Base-by-base conservation (phyloP, 805 yeast species). In the Kregervanrija pseudodelftensis region DNA sequence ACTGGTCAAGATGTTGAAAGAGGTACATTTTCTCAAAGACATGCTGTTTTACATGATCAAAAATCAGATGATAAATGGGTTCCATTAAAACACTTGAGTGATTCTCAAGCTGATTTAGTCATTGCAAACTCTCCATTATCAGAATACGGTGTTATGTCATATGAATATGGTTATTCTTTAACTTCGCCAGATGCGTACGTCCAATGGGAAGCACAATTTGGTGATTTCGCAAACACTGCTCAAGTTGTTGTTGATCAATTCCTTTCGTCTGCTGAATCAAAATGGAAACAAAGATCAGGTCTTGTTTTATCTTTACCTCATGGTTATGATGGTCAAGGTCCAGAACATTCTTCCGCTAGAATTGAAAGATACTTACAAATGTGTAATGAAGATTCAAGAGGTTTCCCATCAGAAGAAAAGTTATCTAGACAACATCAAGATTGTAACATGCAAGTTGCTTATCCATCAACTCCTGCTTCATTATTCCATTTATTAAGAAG, bases 1-100 rank as follows among this genome's bases (percentile, higher is more conserved):
- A 86, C 96, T 39, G 99, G 99, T 66, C 98, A 93, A 76, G 99
- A 93, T 79, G 98, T 93, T 54, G 99, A 93, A 78, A 89, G 99
- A 80, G 99, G 99, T 76, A 93, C 99, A 36, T 91, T 93, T 79
- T 93, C 99, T 44, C 99, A 93, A 75, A 91, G 99, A 73, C 99
- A 93, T 65, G 91, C 98, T 47, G 97, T 93, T 40, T 75, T 93
- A 66, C 99, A 93, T 67, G 99, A 93, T 69, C 99, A 93, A 73
- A 73, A 79, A 44, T 81, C 85, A 40, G 97, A 90, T 69, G 70
- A 71, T 40, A 80, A 86, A 30, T 81, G 85, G 72, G 82, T 88
- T 48, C 98, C 99, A 59, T 77, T 93, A 66, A 78, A 85, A 68
- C 75, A 85, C 63, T 72, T 91, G 55, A 71, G 79, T 54, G 85